Evolutionary conservation across 345 rosid genomes (phyloP), one percentile per base, ranked within the genome.

Genomic region (Melaleuca quinquenervia): DNA sequence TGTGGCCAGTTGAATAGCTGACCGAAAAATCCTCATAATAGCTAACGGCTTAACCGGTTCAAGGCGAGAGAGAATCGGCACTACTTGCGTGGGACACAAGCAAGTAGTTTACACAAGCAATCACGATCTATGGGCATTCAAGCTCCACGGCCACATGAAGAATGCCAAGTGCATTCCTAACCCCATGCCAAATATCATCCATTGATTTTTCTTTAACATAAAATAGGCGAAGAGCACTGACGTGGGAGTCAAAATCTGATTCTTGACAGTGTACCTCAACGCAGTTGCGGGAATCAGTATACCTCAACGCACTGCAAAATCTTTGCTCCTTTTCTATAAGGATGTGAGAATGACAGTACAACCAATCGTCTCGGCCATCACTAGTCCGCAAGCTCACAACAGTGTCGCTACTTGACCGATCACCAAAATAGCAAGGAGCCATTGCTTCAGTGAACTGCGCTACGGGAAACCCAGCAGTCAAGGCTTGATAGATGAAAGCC

Each of bases 231-330:
- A 95, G 93, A 89, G 94, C 87, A 88, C 91, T 95, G 89, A 95
- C 95, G 89, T 94, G 90, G 88, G 91, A 93, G 89, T 97, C 96
- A 89, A 95, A 89, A 27, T 94, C 94, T 60, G 91, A 89, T 84
- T 96, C 98, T 88, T 91, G 93, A 84, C 98, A 97, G 87, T 91
- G 86, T 83, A 97, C 96, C 88, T 96, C 98, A 27, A 97, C 97
- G 82, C 99, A 96, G 86, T 90, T 93, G 52, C 97, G 96, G 2
- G 97, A 95, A 89, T 97, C 98, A 97, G 98, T n/a, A n/a, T n/a
- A n/a, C n/a, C n/a, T n/a, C n/a, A n/a, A 48, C 95, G 96, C 32
- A 95, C 96, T 12, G 95, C 94, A 88, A 96, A 96, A 89, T 95
- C 96, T 55, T 93, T 92, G 93, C 98, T 92, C 85, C 85, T 91